These are phyloP conservation scores for Glycine tomentella DNA, from an alignment of 306 rosid genomes.

Conservation along the genomic window DNA sequence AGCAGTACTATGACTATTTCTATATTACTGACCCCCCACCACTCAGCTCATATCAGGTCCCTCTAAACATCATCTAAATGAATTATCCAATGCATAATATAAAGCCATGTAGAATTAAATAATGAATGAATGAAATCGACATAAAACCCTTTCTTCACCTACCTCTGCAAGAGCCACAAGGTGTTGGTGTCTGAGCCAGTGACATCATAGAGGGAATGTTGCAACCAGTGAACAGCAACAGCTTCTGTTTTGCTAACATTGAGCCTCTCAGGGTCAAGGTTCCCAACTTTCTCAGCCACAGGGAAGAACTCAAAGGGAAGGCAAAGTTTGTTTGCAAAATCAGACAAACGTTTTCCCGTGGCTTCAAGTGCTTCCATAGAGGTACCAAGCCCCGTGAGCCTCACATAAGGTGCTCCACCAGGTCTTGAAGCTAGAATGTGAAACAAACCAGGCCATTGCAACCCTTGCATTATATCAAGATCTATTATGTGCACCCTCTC, in stretches of 20 bases:
- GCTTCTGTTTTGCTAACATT: slow-evolving; percentile 85
- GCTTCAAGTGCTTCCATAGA: slow-evolving; percentile 89
- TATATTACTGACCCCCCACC: background rate
- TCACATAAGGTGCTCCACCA: slow-evolving; percentile 91
- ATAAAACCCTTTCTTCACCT: background rate
- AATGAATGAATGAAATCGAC: background rate
- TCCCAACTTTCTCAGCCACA: slow-evolving; percentile 87
- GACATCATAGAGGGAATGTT: slow-evolving; percentile 96
- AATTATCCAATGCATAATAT: background rate
- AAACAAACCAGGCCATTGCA: slow-evolving; percentile 97
- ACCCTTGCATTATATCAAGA: slow-evolving; percentile 96
- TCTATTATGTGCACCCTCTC: slow-evolving; percentile 91
- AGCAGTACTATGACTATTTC: slow-evolving; percentile 25
- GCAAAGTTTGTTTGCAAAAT: slow-evolving; percentile 85
- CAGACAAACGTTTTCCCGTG: slow-evolving; percentile 87
- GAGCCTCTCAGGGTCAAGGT: slow-evolving; percentile 75
- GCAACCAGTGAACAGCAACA: slow-evolving; percentile 97
- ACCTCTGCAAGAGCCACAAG: slow-evolving; percentile 97
- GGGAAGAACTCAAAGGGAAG: slow-evolving; percentile 93
- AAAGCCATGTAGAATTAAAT: slow-evolving; percentile 16
- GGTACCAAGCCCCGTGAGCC: slow-evolving; percentile 90
- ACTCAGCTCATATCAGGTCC: background rate
- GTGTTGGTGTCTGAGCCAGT: slow-evolving; percentile 92
- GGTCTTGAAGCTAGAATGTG: slow-evolving; percentile 91
- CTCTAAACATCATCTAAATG: background rate